These are phyloP conservation scores for Mycena latifolia DNA, from an alignment of 768 basidiomycete genomes.

Conservation along the genomic window DNA sequence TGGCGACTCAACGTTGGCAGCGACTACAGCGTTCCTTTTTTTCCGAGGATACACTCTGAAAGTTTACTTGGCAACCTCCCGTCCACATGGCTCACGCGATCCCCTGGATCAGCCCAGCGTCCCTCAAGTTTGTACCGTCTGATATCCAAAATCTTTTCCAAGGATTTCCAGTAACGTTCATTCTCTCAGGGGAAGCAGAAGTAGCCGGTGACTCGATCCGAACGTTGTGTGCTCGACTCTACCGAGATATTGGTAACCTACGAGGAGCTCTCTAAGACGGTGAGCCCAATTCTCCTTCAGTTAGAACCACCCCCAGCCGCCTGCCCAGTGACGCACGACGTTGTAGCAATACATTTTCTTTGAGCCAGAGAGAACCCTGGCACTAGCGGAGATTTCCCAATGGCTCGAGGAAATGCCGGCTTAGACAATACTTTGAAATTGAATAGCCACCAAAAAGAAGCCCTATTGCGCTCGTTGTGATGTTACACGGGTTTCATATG, in stretches of 20 bases:
- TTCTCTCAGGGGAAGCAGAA: conserved; percentile 50
- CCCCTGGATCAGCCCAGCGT: conserved; percentile 53
- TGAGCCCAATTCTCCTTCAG: too few relatives aligned
- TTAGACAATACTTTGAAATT: too few relatives aligned
- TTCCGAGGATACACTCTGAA: conserved; percentile 35
- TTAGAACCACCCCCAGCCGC: too few relatives aligned
- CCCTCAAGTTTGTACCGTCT: conserved; percentile 28
- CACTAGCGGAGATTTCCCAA: not conserved
- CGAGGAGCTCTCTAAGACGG: not conserved
- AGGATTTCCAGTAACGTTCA: conserved; percentile 48
- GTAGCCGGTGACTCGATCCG: conserved; percentile 45
- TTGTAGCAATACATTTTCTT: not conserved
- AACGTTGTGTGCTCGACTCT: conserved; percentile 46
- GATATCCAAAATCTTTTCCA: conserved; percentile 40
- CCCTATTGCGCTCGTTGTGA: too few relatives aligned
- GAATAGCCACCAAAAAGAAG: too few relatives aligned
- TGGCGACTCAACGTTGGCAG: conserved; percentile 35
- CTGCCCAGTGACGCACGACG: not conserved
- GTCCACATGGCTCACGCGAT: conserved; percentile 42
- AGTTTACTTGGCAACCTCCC: conserved; percentile 45
- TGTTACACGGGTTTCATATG: not conserved
- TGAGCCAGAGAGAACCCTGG: not conserved
- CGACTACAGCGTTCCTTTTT: conserved; percentile 39
- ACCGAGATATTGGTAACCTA: conserved; percentile 42
- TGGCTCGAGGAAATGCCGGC: not conserved